Evolutionary conservation across 1,284 basidiomycete species (phyloP).

Genomic region (Sutorius eximius): DNA sequence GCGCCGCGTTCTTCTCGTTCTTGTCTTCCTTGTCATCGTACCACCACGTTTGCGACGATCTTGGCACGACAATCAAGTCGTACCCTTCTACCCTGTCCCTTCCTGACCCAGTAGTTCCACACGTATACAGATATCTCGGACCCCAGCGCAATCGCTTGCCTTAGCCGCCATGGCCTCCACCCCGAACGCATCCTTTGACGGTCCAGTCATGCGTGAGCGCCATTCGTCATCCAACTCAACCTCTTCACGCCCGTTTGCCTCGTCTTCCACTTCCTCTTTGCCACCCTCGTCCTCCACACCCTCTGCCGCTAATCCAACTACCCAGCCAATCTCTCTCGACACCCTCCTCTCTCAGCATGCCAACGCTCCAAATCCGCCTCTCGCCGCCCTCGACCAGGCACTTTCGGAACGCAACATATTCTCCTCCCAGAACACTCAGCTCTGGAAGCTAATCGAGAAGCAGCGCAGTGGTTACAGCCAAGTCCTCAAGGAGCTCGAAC

Average conservation of each 20-base stretch:
- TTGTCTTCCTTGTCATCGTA: neutral
- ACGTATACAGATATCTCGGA: neutral
- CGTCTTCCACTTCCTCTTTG: slow-evolving; percentile 29
- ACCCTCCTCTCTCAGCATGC: slow-evolving; percentile 55
- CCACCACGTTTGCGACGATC: slow-evolving; percentile 1
- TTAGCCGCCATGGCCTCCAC: slow-evolving; percentile 18
- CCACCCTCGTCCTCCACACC: slow-evolving; percentile 32
- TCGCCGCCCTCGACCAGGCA: slow-evolving; percentile 70
- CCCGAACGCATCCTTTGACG: slow-evolving; percentile 14
- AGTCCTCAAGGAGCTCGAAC: slow-evolving; percentile 76
- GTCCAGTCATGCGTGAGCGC: slow-evolving; percentile 25
- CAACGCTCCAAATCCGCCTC: slow-evolving; percentile 50
- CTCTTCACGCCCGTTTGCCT: slow-evolving; percentile 19
- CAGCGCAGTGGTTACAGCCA: slow-evolving; percentile 72
- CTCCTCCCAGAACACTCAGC: slow-evolving; percentile 79
- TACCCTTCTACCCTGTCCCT: neutral
- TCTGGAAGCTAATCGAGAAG: slow-evolving; percentile 93
- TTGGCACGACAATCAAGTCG: neutral
- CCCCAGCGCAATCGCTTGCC: neutral
- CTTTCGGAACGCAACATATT: slow-evolving; percentile 77
- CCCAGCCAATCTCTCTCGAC: slow-evolving; percentile 51
- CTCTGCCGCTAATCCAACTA: slow-evolving; percentile 29
- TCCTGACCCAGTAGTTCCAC: neutral
- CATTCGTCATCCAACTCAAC: slow-evolving; percentile 28
- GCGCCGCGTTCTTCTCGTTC: neutral